Evolutionary conservation across 139 green algal genomes (phyloP), one percentile per base, ranked within the genome.

Genomic region (Chlamydomonas schloesseri): DNA sequence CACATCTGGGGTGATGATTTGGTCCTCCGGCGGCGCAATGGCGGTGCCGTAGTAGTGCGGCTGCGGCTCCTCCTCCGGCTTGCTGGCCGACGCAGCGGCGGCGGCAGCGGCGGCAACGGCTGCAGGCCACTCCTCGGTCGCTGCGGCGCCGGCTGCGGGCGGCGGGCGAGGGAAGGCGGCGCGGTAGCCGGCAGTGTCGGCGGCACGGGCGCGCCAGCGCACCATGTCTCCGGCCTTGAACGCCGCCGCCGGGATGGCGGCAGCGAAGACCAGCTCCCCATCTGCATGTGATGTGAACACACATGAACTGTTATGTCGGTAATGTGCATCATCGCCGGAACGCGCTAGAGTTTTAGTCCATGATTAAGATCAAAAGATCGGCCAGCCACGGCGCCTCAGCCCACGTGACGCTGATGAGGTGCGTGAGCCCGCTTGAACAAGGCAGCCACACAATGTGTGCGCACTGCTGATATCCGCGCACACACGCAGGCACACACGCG

Each of bases 151-250:
- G 29, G 57, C 55, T 47, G 64, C 29, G 2, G 71, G 50, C 46
- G 14, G 36, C 47, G 50, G 80, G 60, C 28, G 77, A 15, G 42
- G 26, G 18, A 69, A 37, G 15, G 4, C 17, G 21, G 11, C 28
- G 28, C 15, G 14, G 33, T 36, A 53, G 20, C 79, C 79, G 13
- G 65, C n/a, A 6, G 46, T 42, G 15, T 69, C 65, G 11, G 65
- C 37, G 31, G 91, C 92, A 70, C 70, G 60, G 0, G 92, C 87
- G 37, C 58, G 75, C 91, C 91, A 95, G 24, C 92, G 79, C 0
- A 95, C 75, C 81, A 95, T 85, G 37, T 89, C 81, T 0, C 92
- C 90, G 18, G 87, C 71, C 14, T 58, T 70, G 68, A 93, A 90
- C 55, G 70, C 68, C 0, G 71, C 47, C 0, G 37, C 73, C 21